Evolutionary conservation across 2,329 filamentous ascomycete species (phyloP), one percentile per base, ranked within the genome.

Genomic region (Apiospora malaysiana): DNA sequence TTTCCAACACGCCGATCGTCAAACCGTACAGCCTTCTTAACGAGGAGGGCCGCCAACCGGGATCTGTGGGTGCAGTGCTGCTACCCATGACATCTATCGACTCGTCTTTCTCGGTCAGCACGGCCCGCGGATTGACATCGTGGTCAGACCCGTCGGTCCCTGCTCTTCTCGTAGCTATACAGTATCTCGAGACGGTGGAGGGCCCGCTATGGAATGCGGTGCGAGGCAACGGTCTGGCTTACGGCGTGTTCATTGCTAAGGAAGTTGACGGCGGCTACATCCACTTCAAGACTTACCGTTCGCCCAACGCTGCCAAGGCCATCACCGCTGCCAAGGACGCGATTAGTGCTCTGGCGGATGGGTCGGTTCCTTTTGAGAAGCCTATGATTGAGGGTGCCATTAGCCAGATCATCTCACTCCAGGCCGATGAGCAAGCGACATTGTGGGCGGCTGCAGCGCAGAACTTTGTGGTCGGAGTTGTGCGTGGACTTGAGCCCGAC

Each of bases 201-300:
- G 96, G 96, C 0, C 96, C 96, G 0, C 89, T 99, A 43, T 98
- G 96, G 95, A 92, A 92, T 73, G 94, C 94, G 0, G 93, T 98
- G 67, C 94, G 96, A 66, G 96, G 96, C 70, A 96, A 94, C 59
- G 96, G 96, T 63, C 90, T 98, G 69, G 96, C 96, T 0, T 99
- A 99, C 78, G 95, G 95, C 69, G 92, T 93, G 0, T 90, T 88
- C 76, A 97, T 98, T 78, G 87, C 87, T 63, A 91, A 93, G 65
- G 92, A 94, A 77, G 84, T 93, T 40, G 94, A 96, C 77, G 91
- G 90, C 1, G 96, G 95, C 2, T 89, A 93, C 68, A 84, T 98
- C 68, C 91, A 93, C 72, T 97, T 97, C 83, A 90, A 91, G 70
- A 92, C 98, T 56, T 98, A 97, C 84, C 92, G 95, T 37, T 97